These are phyloP conservation scores for Colletotrichum sp. DNA, from an alignment of 2,329 filamentous ascomycete genomes.

Conservation along the genomic window DNA sequence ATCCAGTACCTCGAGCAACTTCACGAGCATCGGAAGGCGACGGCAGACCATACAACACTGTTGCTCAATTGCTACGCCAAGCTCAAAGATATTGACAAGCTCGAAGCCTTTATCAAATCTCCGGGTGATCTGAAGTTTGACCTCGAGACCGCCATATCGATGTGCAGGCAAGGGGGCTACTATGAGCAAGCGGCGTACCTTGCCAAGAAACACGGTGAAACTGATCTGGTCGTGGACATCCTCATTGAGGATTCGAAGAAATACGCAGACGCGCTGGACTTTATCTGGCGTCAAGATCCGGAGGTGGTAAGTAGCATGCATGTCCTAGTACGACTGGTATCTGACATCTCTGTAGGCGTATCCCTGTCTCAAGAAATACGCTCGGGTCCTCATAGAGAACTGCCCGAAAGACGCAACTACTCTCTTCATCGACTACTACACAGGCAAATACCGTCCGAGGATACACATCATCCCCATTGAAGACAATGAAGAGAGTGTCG, in stretches of 20 bases:
- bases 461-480: conserved; percentile 54
- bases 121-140: conserved; percentile 96
- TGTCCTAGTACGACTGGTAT: neutral
- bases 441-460: conserved; percentile 78
- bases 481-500: conserved; percentile 40
- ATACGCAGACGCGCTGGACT: conserved; percentile 86
- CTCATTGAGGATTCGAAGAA: conserved; percentile 94
- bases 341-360: conserved; percentile 68
- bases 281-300: conserved; percentile 87
- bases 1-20: conserved; percentile 97
- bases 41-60: conserved; percentile 92
- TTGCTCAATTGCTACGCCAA: conserved; percentile 98
- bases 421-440: conserved; percentile 95
- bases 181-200: conserved; percentile 96
- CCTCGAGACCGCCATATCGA: conserved; percentile 92
- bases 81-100: conserved; percentile 93
- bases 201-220: conserved; percentile 91
- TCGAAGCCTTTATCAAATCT: conserved; percentile 96
- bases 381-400: conserved; percentile 86
- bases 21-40: conserved; percentile 91
- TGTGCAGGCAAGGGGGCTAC: conserved; percentile 97
- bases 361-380: conserved; percentile 92
- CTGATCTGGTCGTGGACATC: conserved; percentile 93
- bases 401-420: conserved; percentile 83
- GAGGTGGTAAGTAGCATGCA: conserved; percentile 62